phyloP scores from a whole-genome alignment of 78 protist genomes.

The Dictyostelium discoideum region DNA sequence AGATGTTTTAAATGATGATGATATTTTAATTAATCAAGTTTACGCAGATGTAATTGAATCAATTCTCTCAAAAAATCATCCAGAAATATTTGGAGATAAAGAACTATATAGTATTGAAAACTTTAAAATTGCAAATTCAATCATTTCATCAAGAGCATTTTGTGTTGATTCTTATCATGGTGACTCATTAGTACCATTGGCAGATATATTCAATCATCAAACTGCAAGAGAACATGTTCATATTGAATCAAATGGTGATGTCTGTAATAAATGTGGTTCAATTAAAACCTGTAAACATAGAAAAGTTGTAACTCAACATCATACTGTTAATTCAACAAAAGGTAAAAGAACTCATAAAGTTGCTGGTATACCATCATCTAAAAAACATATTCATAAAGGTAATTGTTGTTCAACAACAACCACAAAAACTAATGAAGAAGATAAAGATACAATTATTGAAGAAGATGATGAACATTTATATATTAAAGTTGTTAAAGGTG shows the following conservation, averaged over 20 bases:
- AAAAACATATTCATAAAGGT: slow-evolving; percentile 4
- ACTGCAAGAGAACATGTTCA: slow-evolving; percentile 70
- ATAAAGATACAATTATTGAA: not conserved
- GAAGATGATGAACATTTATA: slow-evolving; percentile 50
- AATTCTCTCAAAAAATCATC: slow-evolving; percentile 24
- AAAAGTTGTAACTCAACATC: not conserved
- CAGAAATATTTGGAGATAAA: slow-evolving; percentile 34
- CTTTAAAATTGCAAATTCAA: slow-evolving; percentile 42
- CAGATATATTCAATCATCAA: slow-evolving; percentile 68
- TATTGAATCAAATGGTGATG: slow-evolving; percentile 60
- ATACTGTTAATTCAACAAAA: not conserved
- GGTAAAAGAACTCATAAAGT: not conserved
- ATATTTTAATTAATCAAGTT: not conserved
- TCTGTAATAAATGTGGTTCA: slow-evolving; percentile 62
- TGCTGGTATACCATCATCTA: not conserved
- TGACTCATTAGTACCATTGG: slow-evolving; percentile 65
- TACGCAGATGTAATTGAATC: not conserved
- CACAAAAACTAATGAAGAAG: not conserved
- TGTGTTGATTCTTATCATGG: slow-evolving; percentile 69
- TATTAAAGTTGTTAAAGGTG: slow-evolving; percentile 31
- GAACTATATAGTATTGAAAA: not conserved
- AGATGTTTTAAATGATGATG: slow-evolving; percentile 10
- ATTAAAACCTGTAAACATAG: slow-evolving; percentile 49
- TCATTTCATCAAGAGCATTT: slow-evolving; percentile 72
- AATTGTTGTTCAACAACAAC: slow-evolving; percentile 9